These are phyloP conservation scores for Phaeosphaeriaceae sp. DNA, from an alignment of 2,329 filamentous ascomycete genomes.

Conservation along the genomic window DNA sequence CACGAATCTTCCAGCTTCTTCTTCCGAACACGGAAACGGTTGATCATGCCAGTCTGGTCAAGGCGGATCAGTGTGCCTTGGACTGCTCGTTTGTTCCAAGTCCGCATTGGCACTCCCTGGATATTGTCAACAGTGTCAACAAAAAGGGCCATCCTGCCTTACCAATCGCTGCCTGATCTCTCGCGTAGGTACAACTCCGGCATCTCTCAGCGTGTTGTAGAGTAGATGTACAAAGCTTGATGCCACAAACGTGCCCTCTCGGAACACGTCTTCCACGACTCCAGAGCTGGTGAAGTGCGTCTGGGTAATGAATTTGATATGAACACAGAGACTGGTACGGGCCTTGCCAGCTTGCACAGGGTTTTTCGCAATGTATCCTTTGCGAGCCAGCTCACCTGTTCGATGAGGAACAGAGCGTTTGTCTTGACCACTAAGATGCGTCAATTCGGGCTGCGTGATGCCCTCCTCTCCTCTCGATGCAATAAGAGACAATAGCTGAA, in stretches of 20 bases:
- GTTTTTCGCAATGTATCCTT: constrained; percentile 67
- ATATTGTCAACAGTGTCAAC: constrained; percentile 17
- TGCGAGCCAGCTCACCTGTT: constrained; percentile 62
- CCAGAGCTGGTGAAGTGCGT: constrained; percentile 34
- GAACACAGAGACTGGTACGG: constrained; percentile 63
- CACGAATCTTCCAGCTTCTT: constrained; percentile 34
- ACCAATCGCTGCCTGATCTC: constrained; percentile 60
- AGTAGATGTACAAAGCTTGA: constrained; percentile 57
- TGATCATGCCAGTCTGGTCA: constrained; percentile 49
- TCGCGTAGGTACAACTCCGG: constrained; percentile 58
- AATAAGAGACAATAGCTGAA: constrained; percentile 64
- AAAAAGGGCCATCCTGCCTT: constrained; percentile 20
- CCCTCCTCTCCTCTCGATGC: constrained; percentile 61
- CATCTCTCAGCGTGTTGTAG: constrained; percentile 57
- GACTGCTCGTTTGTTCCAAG: constrained; percentile 49
- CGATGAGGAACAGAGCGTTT: constrained; percentile 68
- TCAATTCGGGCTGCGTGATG: constrained; percentile 64
- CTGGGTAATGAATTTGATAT: constrained; percentile 57
- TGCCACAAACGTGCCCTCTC: constrained; percentile 53
- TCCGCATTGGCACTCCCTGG: constrained; percentile 40
- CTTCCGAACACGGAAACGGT: constrained; percentile 43
- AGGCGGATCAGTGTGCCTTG: constrained; percentile 49
- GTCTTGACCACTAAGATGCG: constrained; percentile 64
- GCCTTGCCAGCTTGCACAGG: constrained; percentile 49
- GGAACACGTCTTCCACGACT: constrained; percentile 44